phyloP scores from a whole-genome alignment of 345 rosid species.

The Eucalyptus pumila region DNA sequence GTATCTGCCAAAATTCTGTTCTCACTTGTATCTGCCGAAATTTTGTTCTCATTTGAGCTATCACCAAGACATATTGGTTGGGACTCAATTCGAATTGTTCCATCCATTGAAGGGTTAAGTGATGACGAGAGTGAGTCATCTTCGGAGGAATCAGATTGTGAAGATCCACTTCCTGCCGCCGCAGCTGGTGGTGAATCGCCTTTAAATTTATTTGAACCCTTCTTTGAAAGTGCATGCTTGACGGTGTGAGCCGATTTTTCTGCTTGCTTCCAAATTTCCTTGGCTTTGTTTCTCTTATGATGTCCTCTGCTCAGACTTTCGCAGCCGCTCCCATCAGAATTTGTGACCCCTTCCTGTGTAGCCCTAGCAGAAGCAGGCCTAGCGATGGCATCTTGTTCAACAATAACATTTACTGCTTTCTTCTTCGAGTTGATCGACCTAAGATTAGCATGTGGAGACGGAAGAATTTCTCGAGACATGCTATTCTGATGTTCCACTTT shows the following conservation, averaged over 20 bases:
- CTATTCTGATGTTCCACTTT: not conserved
- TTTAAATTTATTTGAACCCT: constrained; percentile 36
- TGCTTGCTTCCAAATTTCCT: constrained; percentile 52
- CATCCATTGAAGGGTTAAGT: not conserved
- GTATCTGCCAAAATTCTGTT: not conserved
- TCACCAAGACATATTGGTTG: not conserved
- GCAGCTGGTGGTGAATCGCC: constrained; percentile 4
- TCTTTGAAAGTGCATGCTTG: constrained; percentile 54
- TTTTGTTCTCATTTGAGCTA: not conserved
- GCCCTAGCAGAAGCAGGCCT: constrained; percentile 7
- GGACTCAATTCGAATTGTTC: constrained; percentile 5
- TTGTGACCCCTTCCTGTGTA: constrained; percentile 9
- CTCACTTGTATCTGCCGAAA: constrained; percentile 4
- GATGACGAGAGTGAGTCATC: constrained; percentile 16
- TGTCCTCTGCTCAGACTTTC: constrained; percentile 37
- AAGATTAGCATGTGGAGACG: constrained; percentile 43
- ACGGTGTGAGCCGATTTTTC: constrained; percentile 51
- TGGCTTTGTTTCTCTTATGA: constrained; percentile 43
- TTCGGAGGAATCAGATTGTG: constrained; percentile 35
- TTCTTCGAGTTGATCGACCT: constrained; percentile 35
- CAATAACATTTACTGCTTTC: constrained; percentile 28
- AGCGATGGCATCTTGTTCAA: constrained; percentile 22
- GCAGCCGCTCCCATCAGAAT: constrained; percentile 20
- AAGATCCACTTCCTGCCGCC: constrained; percentile 10
- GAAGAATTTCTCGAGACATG: constrained; percentile 10